Evolutionary conservation across 192 early-diverging fungal species (phyloP).

Genomic region (Coemansia sp.): DNA sequence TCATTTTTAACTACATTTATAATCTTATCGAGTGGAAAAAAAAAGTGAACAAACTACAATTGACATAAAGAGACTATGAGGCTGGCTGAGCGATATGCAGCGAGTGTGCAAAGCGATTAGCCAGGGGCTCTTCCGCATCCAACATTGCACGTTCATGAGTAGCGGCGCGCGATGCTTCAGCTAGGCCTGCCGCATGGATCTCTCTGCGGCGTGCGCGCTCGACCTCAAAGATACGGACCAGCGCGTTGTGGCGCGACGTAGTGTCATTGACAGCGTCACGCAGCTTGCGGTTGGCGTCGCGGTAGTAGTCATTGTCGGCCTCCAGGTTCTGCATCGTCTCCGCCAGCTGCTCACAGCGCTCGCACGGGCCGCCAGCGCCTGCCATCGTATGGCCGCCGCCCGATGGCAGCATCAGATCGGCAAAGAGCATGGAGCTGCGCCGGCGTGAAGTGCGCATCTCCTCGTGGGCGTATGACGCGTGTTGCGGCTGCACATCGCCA

Average conservation of each 20-base stretch:
- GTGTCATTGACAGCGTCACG: conserved; percentile 39
- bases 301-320: conserved; percentile 60
- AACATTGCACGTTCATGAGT: conserved; percentile 32
- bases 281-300: conserved; percentile 57
- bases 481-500: neutral
- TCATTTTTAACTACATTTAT: neutral
- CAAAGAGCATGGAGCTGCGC: conserved; percentile 52
- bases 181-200: conserved; percentile 21
- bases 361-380: conserved; percentile 13
- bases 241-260: conserved; percentile 56
- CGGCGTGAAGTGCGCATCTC: conserved; percentile 40
- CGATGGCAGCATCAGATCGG: conserved; percentile 34
- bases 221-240: conserved; percentile 48
- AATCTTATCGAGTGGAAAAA: too few relatives aligned
- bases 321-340: conserved; percentile 45
- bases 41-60: neutral
- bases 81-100: conserved; percentile 17
- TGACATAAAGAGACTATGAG: neutral
- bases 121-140: conserved; percentile 15
- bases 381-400: neutral
- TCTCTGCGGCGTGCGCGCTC: conserved; percentile 43
- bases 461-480: conserved; percentile 14
- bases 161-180: conserved; percentile 32
- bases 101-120: conserved; percentile 17
- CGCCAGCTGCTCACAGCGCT: conserved; percentile 41